Evolutionary conservation across 176 grass and related monocot species (phyloP), one percentile per base, ranked within the genome.

Genomic region (Oryza officinalis): DNA sequence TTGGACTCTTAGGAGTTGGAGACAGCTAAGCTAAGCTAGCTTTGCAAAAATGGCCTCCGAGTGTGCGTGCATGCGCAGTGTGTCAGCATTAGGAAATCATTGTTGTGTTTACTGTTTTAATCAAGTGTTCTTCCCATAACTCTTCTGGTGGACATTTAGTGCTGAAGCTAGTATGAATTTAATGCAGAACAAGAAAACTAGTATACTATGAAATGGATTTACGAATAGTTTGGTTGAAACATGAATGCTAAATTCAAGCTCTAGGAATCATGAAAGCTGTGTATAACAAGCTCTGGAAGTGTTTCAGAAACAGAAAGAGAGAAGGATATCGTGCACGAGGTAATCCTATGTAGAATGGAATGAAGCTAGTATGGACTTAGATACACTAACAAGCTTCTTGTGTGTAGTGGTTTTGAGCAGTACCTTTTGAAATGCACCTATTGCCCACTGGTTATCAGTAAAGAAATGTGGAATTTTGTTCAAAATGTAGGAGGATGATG

Each of bases 211-310:
- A 47, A 41, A 22, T 22, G 10, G 35, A 49, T 68, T 72, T 35
- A 8, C 4, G 6, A 26, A 35, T 85, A 46, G 46, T 12, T 43
- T 61, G 25, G 30, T 17, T 84, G 63, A 59, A 74, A 9, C 37
- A 40, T 76, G 12, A 22, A 11, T 59, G 28, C 25, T 63, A 67
- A 77, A 81, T 71, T 30, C 50, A 65, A 77, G 41, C 31, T 85
- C 18, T 81, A 20, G 17, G 78, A 14, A 5, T 54, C 31, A 64
- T 76, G 78, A 65, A 31, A 40, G 8, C 18, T 31, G 68, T 30
- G 13, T 0, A 44, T 10, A 59, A 32, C 13, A 52, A 67, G 63
- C 75, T 37, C 22, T 27, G 20, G 6, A 68, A 84, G 12, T 45
- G 20, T 26, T 76, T 59, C 28, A 13, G 35, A 69, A 69, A 46